These are phyloP conservation scores for Cladosporium halotolerans DNA, from an alignment of 2,329 filamentous ascomycete species.

Conservation along the genomic window DNA sequence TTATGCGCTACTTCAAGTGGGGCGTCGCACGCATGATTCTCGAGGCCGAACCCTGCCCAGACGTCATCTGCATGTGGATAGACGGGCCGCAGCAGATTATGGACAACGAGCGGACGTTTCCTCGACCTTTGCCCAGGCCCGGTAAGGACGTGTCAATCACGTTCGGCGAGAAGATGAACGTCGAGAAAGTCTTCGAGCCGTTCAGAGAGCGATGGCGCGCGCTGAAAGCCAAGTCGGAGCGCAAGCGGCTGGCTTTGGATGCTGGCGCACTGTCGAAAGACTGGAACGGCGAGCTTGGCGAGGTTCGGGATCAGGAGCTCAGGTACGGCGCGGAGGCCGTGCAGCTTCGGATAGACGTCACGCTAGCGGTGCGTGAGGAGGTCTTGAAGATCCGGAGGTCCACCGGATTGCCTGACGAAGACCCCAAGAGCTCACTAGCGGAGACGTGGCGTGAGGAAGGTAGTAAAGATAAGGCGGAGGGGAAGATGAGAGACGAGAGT, in stretches of 20 bases:
- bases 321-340: slow-evolving; percentile 69
- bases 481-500: slow-evolving; percentile 55
- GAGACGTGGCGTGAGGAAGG: slow-evolving; percentile 70
- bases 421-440: slow-evolving; percentile 67
- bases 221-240: slow-evolving; percentile 50
- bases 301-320: slow-evolving; percentile 60
- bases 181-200: slow-evolving; percentile 69
- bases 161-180: slow-evolving; percentile 73
- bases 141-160: slow-evolving; percentile 65
- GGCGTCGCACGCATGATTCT: slow-evolving; percentile 85
- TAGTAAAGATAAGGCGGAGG: slow-evolving; percentile 43
- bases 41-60: slow-evolving; percentile 78
- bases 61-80: slow-evolving; percentile 89
- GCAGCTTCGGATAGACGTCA: slow-evolving; percentile 71
- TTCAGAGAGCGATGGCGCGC: slow-evolving; percentile 67
- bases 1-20: slow-evolving; percentile 98
- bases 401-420: slow-evolving; percentile 71
- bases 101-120: slow-evolving; percentile 74
- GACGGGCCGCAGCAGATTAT: slow-evolving; percentile 85
- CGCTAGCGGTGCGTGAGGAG: slow-evolving; percentile 68
- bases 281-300: slow-evolving; percentile 40
- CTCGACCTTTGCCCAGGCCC: slow-evolving; percentile 71
- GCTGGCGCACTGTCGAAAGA: not conserved
- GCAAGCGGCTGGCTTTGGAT: slow-evolving; percentile 26
- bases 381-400: slow-evolving; percentile 69